These are phyloP conservation scores for Fraxinus albicans DNA, from an alignment of 305 asterid genomes.

Conservation along the genomic window DNA sequence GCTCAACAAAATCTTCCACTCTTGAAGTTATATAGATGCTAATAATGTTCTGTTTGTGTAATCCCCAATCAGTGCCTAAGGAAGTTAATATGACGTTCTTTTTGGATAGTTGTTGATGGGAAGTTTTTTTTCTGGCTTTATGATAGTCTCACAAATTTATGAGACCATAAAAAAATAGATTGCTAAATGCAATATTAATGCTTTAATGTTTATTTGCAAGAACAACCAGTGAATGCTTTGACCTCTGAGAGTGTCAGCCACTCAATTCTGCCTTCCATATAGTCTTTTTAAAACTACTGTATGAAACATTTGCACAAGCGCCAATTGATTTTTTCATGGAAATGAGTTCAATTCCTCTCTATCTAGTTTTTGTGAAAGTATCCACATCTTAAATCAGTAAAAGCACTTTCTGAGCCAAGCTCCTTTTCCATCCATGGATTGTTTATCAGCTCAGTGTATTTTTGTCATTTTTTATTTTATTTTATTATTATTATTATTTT, in stretches of 20 bases:
- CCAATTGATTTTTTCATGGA: not conserved
- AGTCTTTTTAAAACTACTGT: not conserved
- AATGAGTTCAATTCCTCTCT: not conserved
- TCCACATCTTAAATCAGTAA: too few relatives aligned
- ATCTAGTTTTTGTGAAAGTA: not conserved
- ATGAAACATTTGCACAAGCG: not conserved
- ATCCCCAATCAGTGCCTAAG: not conserved
- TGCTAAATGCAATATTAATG: not conserved
- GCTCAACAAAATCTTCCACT: constrained; percentile 15
- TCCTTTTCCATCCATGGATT: too few relatives aligned
- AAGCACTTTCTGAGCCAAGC: too few relatives aligned
- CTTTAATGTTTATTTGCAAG: not conserved
- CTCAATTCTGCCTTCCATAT: not conserved
- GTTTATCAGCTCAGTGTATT: too few relatives aligned
- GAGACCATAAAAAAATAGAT: not conserved
- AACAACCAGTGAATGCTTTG: not conserved
- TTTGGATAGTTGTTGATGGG: not conserved
- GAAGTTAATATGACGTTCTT: not conserved
- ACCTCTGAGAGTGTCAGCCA: not conserved
- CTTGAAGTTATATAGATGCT: not conserved
- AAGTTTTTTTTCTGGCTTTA: not conserved
- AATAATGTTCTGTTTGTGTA: not conserved
- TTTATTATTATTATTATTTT: too few relatives aligned
- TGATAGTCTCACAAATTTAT: not conserved
- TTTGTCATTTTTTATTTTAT: not conserved